Percentiles rank a stretch among this genome's conserved stretches.
phyloP scores from a whole-genome alignment of 2,329 filamentous ascomycete genomes.

The Triangularia setosa region DNA sequence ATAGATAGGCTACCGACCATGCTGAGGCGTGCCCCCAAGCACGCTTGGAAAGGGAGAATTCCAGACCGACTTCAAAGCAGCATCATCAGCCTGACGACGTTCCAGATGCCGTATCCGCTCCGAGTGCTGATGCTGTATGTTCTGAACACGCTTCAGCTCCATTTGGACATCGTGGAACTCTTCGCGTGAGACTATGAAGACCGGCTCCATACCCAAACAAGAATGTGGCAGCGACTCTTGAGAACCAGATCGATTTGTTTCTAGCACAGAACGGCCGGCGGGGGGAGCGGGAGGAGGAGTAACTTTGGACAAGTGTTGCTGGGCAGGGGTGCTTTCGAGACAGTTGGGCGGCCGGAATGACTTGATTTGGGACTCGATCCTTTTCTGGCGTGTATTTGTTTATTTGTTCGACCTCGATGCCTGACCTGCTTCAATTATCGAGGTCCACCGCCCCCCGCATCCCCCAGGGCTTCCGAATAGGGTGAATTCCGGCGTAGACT shows the following conservation, averaged over 20 bases:
- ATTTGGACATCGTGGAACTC: conserved; percentile 66
- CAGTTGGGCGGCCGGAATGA: neutral
- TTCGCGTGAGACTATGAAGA: conserved; percentile 57
- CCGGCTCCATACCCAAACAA: conserved; percentile 57
- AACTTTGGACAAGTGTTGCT: neutral
- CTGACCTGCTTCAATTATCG: conserved; percentile 24
- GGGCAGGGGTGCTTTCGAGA: neutral
- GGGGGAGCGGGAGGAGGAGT: neutral
- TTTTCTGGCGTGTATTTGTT: neutral
- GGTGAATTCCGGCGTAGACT: neutral
- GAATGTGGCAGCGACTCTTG: neutral
- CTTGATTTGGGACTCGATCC: neutral
- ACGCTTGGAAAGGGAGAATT: conserved; percentile 88
- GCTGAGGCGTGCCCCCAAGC: conserved; percentile 76
- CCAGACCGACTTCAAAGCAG: conserved; percentile 81
- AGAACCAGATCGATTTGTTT: conserved; percentile 8
- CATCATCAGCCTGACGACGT: conserved; percentile 64
- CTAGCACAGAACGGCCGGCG: neutral
- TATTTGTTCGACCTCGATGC: conserved; percentile 21
- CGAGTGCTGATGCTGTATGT: conserved; percentile 58
- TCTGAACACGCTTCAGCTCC: conserved; percentile 65
- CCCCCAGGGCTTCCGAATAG: conserved; percentile 14
- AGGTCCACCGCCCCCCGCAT: conserved; percentile 42
- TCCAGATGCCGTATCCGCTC: conserved; percentile 60
- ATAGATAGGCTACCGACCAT: conserved; percentile 58